phyloP scores from a whole-genome alignment of 1,284 basidiomycete genomes.

The Malassezia psittaci region DNA sequence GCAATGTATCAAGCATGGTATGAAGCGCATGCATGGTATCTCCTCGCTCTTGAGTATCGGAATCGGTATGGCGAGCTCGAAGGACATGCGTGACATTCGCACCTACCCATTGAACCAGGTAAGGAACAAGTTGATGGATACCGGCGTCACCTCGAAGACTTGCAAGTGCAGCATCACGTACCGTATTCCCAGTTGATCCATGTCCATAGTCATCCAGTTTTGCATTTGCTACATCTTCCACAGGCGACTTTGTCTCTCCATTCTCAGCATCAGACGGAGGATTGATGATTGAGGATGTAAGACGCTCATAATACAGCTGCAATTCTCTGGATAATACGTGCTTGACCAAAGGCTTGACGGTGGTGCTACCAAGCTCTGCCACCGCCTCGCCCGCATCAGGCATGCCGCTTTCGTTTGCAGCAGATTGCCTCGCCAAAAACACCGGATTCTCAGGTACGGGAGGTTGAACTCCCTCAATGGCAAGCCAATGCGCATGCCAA shows the following conservation, averaged over 20 bases:
- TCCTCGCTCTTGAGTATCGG: background rate
- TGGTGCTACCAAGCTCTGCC: constrained; percentile 17
- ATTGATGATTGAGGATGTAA: constrained; percentile 57
- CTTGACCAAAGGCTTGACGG: constrained; percentile 57
- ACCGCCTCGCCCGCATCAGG: constrained; percentile 20
- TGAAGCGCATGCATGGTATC: constrained; percentile 23
- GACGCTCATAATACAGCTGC: constrained; percentile 84
- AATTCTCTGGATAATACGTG: constrained; percentile 87
- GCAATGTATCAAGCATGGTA: constrained; percentile 35
- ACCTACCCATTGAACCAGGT: constrained; percentile 85
- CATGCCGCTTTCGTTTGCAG: constrained; percentile 18
- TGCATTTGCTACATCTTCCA: constrained; percentile 10
- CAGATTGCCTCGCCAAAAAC: constrained; percentile 23
- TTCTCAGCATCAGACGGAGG: constrained; percentile 29
- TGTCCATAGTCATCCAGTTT: constrained; percentile 24
- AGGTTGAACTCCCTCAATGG: constrained; percentile 94
- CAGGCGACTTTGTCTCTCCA: constrained; percentile 13
- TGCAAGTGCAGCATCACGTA: constrained; percentile 67
- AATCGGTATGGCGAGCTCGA: background rate
- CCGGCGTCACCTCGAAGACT: constrained; percentile 82
- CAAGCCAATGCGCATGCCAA: constrained; percentile 69
- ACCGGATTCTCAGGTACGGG: constrained; percentile 92
- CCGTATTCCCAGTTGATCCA: constrained; percentile 34
- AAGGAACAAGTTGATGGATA: constrained; percentile 83
- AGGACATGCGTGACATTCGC: constrained; percentile 53